Base-by-base conservation (phyloP, 352 stramenopile genomes). In the Pythium sukuiense region DNA sequence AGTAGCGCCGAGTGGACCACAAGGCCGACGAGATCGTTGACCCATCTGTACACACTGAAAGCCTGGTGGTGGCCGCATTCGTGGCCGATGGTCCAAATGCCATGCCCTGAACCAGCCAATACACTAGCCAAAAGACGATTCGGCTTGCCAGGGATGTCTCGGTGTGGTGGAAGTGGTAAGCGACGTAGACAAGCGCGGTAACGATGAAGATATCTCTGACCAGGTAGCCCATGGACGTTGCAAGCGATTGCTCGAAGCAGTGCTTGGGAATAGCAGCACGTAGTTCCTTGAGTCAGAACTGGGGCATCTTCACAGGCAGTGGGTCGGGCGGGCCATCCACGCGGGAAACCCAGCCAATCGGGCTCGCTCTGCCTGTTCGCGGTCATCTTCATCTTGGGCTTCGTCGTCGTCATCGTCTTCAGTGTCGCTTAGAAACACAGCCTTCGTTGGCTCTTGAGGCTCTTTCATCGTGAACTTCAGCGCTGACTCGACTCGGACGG, bases 31-130 rank as follows among this genome's bases (percentile, higher is more conserved):
- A 89, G 54, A 72, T 99, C 97, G 81, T 99, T 99, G 30, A 99
- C 85, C 1, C 85, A 77, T 77, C 99, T 89, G 45, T 72, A 97
- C 18, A 89, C 82, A 37, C 89, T 98, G 77, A 98, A 99, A 35
- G 96, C 90, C 71, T 98, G 0, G 92, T 37, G 32, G 32, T 24
- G 20, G 20, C 32, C 32, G 32, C 32, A 37, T 37, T 37, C 32
- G 32, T 37, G 32, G 32, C 32, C 97, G 12, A 99, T 71, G 32
- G 99, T 96, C 97, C 97, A 99, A 37, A 99, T 88, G 50, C 97
- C 97, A 41, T 97, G 70, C 97, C 97, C 11, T 99, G 96, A 74
- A 97, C 92, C 78, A 99, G 99, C 79, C 95, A 98, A 80, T 99
- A 99, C 45, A 94, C 65, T 2, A 88, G 83, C 97, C 97, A 99